Evolutionary conservation across 345 rosid species (phyloP).

Genomic region (Sapria himalayana): DNA sequence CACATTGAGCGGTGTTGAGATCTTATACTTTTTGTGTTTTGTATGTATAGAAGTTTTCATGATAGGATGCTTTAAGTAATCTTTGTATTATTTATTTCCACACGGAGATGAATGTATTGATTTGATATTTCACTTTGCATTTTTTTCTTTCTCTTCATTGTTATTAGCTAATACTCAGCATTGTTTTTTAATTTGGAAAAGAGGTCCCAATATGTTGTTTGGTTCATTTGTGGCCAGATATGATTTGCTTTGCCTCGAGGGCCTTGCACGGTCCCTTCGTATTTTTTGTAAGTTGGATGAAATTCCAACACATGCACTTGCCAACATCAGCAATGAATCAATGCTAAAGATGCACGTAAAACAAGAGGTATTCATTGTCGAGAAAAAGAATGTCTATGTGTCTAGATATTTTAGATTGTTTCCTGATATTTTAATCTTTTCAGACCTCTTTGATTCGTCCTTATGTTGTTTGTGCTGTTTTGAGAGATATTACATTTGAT

Average conservation of each 20-base stretch:
- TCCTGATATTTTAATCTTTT: background rate
- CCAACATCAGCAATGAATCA: conserved; percentile 21
- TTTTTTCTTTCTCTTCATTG: background rate
- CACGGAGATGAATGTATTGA: too few species aligned
- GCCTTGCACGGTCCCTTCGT: conserved; percentile 87
- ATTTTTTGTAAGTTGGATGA: conserved; percentile 45
- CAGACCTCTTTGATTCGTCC: background rate
- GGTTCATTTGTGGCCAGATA: conserved; percentile 23
- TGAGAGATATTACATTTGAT: conserved; percentile 61
- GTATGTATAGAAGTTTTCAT: too few species aligned
- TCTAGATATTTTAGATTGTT: background rate
- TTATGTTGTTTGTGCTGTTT: conserved; percentile 24
- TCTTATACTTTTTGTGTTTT: too few species aligned
- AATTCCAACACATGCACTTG: conserved; percentile 28
- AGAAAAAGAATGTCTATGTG: background rate
- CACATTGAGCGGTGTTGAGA: too few species aligned
- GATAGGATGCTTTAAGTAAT: too few species aligned
- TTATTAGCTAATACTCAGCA: background rate
- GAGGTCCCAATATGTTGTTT: background rate
- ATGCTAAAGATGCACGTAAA: conserved; percentile 56
- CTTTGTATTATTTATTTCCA: too few species aligned
- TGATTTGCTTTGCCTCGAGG: conserved; percentile 91
- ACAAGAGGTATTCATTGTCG: conserved; percentile 27
- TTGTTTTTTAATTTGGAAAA: background rate
- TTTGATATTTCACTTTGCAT: background rate